phyloP scores from a whole-genome alignment of 2,329 filamentous ascomycete genomes.

The Sporothrix pallida region DNA sequence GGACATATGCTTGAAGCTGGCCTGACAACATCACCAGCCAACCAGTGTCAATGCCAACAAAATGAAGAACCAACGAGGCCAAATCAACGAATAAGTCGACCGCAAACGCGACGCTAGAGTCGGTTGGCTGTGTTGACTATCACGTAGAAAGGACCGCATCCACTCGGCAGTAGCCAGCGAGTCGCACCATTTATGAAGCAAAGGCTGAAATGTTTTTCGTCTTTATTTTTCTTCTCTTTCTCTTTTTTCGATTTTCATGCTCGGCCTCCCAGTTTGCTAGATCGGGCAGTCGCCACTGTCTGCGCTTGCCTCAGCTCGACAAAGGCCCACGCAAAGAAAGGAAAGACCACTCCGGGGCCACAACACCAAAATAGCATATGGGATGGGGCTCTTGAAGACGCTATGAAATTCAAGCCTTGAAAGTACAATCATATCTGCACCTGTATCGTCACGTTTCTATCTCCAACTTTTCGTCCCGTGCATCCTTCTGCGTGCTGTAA shows the following conservation, averaged over 20 bases:
- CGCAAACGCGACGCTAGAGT: neutral
- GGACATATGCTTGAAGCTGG: neutral
- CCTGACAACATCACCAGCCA: slow-evolving; percentile 16
- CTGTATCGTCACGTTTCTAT: neutral
- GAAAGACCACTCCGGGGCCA: slow-evolving; percentile 13
- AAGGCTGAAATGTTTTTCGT: neutral
- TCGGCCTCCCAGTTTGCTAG: neutral
- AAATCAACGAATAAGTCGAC: neutral
- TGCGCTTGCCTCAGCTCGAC: slow-evolving; percentile 8
- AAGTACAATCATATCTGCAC: neutral
- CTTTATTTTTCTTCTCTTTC: neutral
- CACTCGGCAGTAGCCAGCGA: neutral
- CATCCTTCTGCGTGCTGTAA: neutral
- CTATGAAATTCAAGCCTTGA: neutral
- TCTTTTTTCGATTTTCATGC: neutral
- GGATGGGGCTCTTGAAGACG: slow-evolving; percentile 11
- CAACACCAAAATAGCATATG: slow-evolving; percentile 17
- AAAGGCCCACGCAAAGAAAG: slow-evolving; percentile 13
- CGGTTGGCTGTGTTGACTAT: neutral
- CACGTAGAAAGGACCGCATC: slow-evolving; percentile 6
- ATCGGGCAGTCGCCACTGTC: slow-evolving; percentile 2
- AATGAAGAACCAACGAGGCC: neutral
- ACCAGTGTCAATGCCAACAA: neutral
- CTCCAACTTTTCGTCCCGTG: too few species aligned
- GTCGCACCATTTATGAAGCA: neutral